Percentiles rank a stretch among this genome's conserved stretches.
Evolutionary conservation across 768 basidiomycete genomes (phyloP).

Genomic region (Auricularia auricula-judae): DNA sequence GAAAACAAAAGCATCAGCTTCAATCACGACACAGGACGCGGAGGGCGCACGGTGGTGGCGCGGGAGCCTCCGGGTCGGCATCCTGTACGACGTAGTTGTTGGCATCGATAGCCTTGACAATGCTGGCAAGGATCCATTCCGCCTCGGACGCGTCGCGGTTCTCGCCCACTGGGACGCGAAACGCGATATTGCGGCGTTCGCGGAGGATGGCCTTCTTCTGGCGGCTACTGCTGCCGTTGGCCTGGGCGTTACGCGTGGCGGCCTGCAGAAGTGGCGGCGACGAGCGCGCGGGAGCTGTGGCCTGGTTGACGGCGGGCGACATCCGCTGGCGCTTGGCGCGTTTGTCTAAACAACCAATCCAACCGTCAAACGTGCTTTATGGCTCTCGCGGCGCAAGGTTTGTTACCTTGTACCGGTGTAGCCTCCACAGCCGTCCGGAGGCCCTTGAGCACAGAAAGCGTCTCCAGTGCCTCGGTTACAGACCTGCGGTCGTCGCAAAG

Average conservation of each 20-base stretch:
- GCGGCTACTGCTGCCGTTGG: constrained; percentile 35
- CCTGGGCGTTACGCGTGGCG: constrained; percentile 5
- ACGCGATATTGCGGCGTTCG: constrained; percentile 70
- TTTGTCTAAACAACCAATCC: constrained; percentile 8
- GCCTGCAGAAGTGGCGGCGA: constrained; percentile 1
- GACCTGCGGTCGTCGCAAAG: background rate
- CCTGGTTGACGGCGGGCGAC: constrained; percentile 53
- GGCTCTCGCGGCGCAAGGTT: too few species aligned
- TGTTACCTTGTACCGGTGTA: background rate
- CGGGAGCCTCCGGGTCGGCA: constrained; percentile 66
- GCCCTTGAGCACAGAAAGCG: background rate
- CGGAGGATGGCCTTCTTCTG: constrained; percentile 64
- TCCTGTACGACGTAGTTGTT: constrained; percentile 60
- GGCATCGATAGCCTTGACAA: constrained; percentile 29
- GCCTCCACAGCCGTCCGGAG: background rate
- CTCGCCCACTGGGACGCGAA: constrained; percentile 43
- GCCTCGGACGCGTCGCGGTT: constrained; percentile 29
- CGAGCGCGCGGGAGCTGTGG: constrained; percentile 27
- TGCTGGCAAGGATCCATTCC: constrained; percentile 64
- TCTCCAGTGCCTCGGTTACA: background rate
- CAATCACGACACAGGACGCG: background rate
- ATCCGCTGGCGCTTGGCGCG: constrained; percentile 34
- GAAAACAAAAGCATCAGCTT: background rate
- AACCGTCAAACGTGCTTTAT: too few species aligned
- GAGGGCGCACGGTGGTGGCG: constrained; percentile 21